A percentile compares a stretch with the other conserved stretches of the same genome.
These are phyloP conservation scores for Cairneyella variabilis DNA, from an alignment of 495 filamentous ascomycete genomes.

Conservation along the genomic window DNA sequence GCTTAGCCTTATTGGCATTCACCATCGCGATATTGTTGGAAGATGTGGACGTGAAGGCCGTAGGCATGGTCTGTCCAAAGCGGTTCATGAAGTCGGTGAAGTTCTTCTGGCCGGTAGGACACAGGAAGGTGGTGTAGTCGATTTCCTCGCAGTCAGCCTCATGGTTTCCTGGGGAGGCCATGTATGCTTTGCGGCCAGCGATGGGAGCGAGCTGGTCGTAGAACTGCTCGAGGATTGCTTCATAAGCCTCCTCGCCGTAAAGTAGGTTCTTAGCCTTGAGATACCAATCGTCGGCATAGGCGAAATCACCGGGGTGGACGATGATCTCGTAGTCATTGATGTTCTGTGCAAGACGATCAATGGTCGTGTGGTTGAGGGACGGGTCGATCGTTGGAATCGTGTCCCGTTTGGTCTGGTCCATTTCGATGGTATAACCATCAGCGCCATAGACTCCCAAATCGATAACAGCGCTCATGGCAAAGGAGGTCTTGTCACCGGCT, in stretches of 20 bases:
- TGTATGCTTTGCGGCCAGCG: constrained; percentile 44
- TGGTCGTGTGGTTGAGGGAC: constrained; percentile 59
- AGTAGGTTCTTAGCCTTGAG: constrained; percentile 36
- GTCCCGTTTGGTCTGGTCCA: constrained; percentile 46
- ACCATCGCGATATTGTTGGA: constrained; percentile 39
- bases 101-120: constrained; percentile 49
- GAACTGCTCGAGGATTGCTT: constrained; percentile 51
- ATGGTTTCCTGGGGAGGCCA: constrained; percentile 52
- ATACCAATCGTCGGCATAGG: constrained; percentile 47
- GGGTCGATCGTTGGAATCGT: constrained; percentile 48
- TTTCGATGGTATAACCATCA: constrained; percentile 44
- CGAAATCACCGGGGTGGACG: constrained; percentile 52
- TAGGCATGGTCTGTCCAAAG: constrained; percentile 45
- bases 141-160: constrained; percentile 44
- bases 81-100: constrained; percentile 52
- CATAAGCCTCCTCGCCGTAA: constrained; percentile 43
- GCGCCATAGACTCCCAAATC: constrained; percentile 45
- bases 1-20: constrained; percentile 42
- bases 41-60: constrained; percentile 34
- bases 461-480: constrained; percentile 44
- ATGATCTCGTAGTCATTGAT: constrained; percentile 57
- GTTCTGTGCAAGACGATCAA: constrained; percentile 49
- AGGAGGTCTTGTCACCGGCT: constrained; percentile 49
- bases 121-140: constrained; percentile 35
- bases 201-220: constrained; percentile 49